Conservation (phyloP, 345 rosid genomes). For the Eucalyptus sp. region DNA sequence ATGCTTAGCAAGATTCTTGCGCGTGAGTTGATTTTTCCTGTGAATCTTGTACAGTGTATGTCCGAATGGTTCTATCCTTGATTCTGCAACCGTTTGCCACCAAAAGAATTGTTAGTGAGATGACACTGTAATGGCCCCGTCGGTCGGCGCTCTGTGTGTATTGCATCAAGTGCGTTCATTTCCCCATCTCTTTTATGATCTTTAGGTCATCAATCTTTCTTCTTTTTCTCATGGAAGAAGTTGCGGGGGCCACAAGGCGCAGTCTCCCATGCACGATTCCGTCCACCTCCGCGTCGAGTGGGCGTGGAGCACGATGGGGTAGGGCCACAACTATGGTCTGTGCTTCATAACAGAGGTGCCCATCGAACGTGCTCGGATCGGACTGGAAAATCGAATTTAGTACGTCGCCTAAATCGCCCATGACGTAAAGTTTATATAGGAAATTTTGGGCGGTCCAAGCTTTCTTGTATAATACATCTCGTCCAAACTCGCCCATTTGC, state of each 20-base stretch:
- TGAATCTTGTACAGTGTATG: not conserved
- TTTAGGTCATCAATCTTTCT: not conserved
- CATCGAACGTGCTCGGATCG: not conserved
- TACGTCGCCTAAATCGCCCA: rapidly evolving
- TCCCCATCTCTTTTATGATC: not conserved
- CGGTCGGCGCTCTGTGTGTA: not conserved
- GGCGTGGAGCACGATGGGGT: not conserved
- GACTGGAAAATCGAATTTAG: not conserved
- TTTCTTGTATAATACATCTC: not conserved
- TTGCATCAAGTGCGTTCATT: not conserved
- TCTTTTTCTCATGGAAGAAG: not conserved
- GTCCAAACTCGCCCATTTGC: not conserved
- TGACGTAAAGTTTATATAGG: not conserved
- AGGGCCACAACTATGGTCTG: not conserved
- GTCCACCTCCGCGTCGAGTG: not conserved
- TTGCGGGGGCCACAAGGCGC: not conserved
- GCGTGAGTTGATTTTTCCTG: not conserved
- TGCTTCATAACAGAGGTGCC: too few species aligned
- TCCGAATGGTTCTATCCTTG: not conserved
- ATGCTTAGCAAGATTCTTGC: rapidly evolving
- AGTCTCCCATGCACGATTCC: not conserved
- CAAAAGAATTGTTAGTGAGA: not conserved
- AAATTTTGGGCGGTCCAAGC: not conserved
- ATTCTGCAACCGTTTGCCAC: not conserved
- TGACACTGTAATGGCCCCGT: not conserved